Conservation (phyloP, 768 basidiomycete genomes). For the Serendipita sp. region DNA sequence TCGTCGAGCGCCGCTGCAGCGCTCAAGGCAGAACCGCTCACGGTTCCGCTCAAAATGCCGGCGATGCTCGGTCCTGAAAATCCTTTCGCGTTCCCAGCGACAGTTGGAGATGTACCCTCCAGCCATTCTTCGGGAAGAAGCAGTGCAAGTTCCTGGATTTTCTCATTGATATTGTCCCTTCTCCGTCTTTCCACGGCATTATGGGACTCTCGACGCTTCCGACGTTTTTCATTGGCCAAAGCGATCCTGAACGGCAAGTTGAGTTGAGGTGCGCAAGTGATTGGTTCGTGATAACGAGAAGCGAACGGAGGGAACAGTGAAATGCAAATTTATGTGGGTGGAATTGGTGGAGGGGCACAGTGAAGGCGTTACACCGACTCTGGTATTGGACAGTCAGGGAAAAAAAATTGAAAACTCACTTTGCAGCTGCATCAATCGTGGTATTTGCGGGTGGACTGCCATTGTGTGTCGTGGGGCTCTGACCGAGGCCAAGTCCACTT, state of each 20-base stretch:
- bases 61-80: neutral
- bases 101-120: slow-evolving; percentile 22
- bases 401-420: neutral
- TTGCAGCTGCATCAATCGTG: neutral
- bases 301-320: neutral
- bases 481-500: neutral
- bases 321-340: neutral
- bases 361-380: neutral
- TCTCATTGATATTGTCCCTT: slow-evolving; percentile 90
- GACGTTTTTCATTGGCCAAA: slow-evolving; percentile 66
- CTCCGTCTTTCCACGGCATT: slow-evolving; percentile 82
- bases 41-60: slow-evolving; percentile 8
- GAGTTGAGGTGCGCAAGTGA: neutral
- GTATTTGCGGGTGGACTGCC: neutral
- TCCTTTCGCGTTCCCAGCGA: neutral
- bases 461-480: neutral
- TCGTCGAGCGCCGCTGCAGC: slow-evolving; percentile 4
- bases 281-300: neutral
- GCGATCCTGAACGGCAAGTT: slow-evolving; percentile 22
- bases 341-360: neutral
- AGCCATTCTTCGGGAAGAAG: slow-evolving; percentile 78
- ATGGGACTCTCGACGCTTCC: slow-evolving; percentile 69
- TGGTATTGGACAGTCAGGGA: neutral
- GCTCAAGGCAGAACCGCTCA: neutral
- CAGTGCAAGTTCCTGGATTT: slow-evolving; percentile 77